phyloP scores from a whole-genome alignment of 2,329 filamentous ascomycete species.

The Davidsoniella eucalypti region DNA sequence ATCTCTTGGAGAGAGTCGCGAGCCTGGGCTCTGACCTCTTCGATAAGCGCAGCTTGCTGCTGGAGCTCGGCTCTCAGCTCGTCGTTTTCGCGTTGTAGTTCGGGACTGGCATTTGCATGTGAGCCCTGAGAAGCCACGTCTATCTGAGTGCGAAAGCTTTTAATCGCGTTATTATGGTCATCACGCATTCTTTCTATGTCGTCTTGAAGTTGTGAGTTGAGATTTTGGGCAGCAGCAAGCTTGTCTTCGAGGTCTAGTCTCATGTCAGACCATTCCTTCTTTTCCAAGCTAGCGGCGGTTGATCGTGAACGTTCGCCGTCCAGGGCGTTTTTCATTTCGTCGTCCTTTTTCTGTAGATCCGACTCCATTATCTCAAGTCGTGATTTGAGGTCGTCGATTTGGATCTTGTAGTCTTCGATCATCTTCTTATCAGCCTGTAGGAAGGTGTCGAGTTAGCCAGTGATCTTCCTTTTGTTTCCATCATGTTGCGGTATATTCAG shows the following conservation, averaged over 20 bases:
- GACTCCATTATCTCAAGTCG: constrained; percentile 63
- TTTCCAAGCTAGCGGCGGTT: constrained; percentile 40
- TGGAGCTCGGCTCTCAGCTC: constrained; percentile 46
- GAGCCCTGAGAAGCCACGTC: constrained; percentile 18
- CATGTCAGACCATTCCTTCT: constrained; percentile 53
- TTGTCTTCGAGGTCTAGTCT: constrained; percentile 54
- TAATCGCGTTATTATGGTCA: constrained; percentile 48
- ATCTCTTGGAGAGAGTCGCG: constrained; percentile 76
- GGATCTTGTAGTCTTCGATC: constrained; percentile 46
- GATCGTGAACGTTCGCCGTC: constrained; percentile 40
- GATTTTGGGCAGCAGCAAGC: constrained; percentile 53
- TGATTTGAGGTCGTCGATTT: constrained; percentile 62
- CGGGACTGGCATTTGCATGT: constrained; percentile 16
- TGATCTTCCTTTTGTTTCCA: background rate
- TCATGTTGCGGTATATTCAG: background rate
- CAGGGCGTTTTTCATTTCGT: constrained; percentile 44
- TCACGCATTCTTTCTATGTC: constrained; percentile 60
- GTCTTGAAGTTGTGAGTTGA: constrained; percentile 65
- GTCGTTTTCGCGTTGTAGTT: constrained; percentile 52
- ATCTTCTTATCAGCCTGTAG: constrained; percentile 8
- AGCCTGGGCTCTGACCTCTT: constrained; percentile 74
- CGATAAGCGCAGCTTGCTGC: constrained; percentile 67
- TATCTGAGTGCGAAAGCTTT: constrained; percentile 46
- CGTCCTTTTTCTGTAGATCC: constrained; percentile 52
- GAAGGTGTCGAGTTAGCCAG: background rate